phyloP scores from a whole-genome alignment of 2,329 filamentous ascomycete species.

The Fusarium sp. region DNA sequence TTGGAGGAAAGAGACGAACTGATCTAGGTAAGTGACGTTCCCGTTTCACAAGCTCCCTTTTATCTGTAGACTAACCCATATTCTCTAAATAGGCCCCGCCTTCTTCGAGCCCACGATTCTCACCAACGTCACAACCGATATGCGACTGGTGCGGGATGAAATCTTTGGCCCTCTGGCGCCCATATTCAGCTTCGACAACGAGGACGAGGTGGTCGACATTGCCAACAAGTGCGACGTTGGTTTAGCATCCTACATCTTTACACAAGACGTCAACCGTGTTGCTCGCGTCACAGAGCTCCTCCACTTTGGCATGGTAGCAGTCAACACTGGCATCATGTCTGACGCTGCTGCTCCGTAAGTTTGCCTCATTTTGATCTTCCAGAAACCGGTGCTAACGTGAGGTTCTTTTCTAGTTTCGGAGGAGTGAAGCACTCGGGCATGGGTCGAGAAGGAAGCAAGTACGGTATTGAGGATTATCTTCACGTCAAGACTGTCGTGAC shows the following conservation, averaged over 20 bases:
- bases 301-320: conserved; percentile 75
- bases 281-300: conserved; percentile 61
- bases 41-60: not conserved
- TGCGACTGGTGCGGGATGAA: not conserved
- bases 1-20: not conserved
- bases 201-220: conserved; percentile 76
- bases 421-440: conserved; percentile 72
- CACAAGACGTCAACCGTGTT: conserved; percentile 54
- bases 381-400: not conserved
- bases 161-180: not conserved
- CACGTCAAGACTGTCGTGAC: conserved; percentile 66
- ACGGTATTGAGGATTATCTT: conserved; percentile 70
- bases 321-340: conserved; percentile 64
- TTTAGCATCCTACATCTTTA: conserved; percentile 81
- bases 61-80: too few species aligned
- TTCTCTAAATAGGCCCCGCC: not conserved
- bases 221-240: conserved; percentile 78
- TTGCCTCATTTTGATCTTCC: too few species aligned
- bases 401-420: conserved; percentile 56
- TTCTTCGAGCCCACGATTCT: not conserved
- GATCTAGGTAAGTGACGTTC: not conserved
- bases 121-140: conserved; percentile 1
- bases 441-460: conserved; percentile 70
- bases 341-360: conserved; percentile 42
- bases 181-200: conserved; percentile 65